Percentiles rank a stretch among this genome's conserved stretches.
phyloP scores from a whole-genome alignment of 257 asterid species.

The Catharanthus roseus region DNA sequence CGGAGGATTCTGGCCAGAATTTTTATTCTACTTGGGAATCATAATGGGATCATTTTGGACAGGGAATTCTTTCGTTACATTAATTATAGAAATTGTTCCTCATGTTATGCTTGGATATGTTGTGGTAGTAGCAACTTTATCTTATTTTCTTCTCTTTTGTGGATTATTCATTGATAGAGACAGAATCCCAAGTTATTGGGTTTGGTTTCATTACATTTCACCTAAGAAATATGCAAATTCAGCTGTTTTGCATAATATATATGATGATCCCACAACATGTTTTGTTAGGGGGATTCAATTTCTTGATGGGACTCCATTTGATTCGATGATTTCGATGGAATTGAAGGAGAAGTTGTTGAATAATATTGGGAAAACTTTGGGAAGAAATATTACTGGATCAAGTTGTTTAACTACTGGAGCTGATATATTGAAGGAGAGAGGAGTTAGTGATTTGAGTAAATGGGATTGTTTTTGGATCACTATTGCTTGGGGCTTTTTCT shows the following conservation, averaged over 20 bases:
- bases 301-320: slow-evolving; percentile 29
- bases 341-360: slow-evolving; percentile 25
- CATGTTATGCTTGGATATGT: slow-evolving; percentile 29
- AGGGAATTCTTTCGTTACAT: slow-evolving; percentile 38
- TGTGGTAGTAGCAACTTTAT: slow-evolving; percentile 27
- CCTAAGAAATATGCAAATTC: slow-evolving; percentile 36
- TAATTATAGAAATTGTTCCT: slow-evolving; percentile 36
- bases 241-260: slow-evolving; percentile 36
- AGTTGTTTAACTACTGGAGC: slow-evolving; percentile 31
- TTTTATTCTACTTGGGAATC: slow-evolving; percentile 23
- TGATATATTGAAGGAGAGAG: slow-evolving; percentile 32
- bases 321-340: slow-evolving; percentile 7
- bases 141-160: slow-evolving; percentile 33
- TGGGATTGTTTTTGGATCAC: slow-evolving; percentile 39
- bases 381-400: slow-evolving; percentile 24
- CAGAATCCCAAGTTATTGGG: slow-evolving; percentile 37
- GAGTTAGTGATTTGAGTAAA: slow-evolving; percentile 24
- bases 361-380: slow-evolving; percentile 21
- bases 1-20: slow-evolving; percentile 40
- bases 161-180: slow-evolving; percentile 32
- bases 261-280: slow-evolving; percentile 24
- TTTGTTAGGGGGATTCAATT: slow-evolving; percentile 38
- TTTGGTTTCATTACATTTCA: slow-evolving; percentile 43
- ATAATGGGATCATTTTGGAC: slow-evolving; percentile 42
- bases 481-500: slow-evolving; percentile 37